Conservation (phyloP, 306 rosid genomes). For the Vachellia collinsii region DNA sequence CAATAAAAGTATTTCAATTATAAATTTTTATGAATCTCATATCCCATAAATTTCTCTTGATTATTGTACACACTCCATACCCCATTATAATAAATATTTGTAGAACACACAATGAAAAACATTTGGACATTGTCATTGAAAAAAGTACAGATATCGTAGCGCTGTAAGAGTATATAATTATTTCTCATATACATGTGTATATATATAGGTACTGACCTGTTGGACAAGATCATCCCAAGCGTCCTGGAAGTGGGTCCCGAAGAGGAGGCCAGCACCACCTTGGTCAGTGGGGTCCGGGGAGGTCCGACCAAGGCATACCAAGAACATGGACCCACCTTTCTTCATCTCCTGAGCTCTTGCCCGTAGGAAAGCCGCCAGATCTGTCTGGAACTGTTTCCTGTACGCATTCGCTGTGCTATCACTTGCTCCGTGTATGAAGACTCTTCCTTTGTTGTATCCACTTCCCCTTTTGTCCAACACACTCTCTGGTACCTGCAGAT, state of each 20-base stretch:
- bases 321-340: slow-evolving; percentile 90
- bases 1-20: too few species aligned
- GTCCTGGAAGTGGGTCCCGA: slow-evolving; percentile 99
- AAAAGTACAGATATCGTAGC: too few species aligned
- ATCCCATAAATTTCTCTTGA: too few species aligned
- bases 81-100: too few species aligned
- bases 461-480: slow-evolving; percentile 69
- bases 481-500: slow-evolving; percentile 67
- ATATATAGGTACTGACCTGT: slow-evolving; percentile 57
- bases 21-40: neutral
- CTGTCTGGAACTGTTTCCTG: slow-evolving; percentile 79
- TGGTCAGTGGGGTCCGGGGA: slow-evolving; percentile 93
- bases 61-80: too few species aligned
- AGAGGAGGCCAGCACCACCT: slow-evolving; percentile 92
- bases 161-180: too few species aligned
- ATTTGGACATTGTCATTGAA: too few species aligned
- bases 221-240: slow-evolving; percentile 99
- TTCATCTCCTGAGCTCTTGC: slow-evolving; percentile 87
- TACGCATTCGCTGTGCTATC: slow-evolving; percentile 77
- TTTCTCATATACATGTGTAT: too few species aligned
- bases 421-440: slow-evolving; percentile 81
- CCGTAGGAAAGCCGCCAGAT: slow-evolving; percentile 67
- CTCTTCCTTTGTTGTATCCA: slow-evolving; percentile 88
- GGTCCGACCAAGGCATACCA: slow-evolving; percentile 83
- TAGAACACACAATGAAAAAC: too few species aligned